Evolutionary conservation across 1,139 yeast genomes (phyloP).

Genomic region (Magnusiomyces ingens): DNA sequence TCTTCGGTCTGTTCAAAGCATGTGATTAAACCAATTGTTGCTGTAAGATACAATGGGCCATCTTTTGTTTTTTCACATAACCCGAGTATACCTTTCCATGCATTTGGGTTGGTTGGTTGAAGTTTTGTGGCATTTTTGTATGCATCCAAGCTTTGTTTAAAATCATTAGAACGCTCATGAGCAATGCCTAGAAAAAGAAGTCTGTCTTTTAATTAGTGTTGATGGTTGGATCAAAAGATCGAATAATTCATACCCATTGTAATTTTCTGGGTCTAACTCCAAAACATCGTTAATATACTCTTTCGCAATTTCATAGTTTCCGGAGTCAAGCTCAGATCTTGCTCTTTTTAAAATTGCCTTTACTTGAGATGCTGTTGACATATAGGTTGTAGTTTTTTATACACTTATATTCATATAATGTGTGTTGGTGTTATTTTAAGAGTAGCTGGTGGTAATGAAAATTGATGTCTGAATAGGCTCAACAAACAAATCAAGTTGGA

Average conservation of each 20-base stretch:
- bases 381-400: not conserved
- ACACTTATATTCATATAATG: too few species aligned
- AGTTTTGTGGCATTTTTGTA: constrained; percentile 52
- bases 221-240: not conserved
- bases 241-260: not conserved
- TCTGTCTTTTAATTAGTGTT: constrained; percentile 12
- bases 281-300: not conserved
- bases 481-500: too few species aligned
- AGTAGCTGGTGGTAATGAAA: too few species aligned
- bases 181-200: constrained; percentile 47
- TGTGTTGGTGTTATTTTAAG: too few species aligned
- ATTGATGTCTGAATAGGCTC: too few species aligned
- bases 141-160: constrained; percentile 41
- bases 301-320: not conserved
- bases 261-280: not conserved
- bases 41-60: constrained; percentile 35
- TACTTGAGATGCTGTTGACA: not conserved
- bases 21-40: constrained; percentile 27
- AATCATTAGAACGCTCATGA: constrained; percentile 39
- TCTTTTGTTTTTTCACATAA: constrained; percentile 46
- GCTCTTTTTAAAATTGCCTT: not conserved
- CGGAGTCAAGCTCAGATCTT: not conserved
- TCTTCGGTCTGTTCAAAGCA: constrained; percentile 26
- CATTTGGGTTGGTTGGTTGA: constrained; percentile 50
- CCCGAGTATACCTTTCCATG: constrained; percentile 74